A percentile compares a stretch with the other conserved stretches of the same genome.
Evolutionary conservation across 2,329 filamentous ascomycete genomes (phyloP).

Genomic region (Ceratocystis albifundus): DNA sequence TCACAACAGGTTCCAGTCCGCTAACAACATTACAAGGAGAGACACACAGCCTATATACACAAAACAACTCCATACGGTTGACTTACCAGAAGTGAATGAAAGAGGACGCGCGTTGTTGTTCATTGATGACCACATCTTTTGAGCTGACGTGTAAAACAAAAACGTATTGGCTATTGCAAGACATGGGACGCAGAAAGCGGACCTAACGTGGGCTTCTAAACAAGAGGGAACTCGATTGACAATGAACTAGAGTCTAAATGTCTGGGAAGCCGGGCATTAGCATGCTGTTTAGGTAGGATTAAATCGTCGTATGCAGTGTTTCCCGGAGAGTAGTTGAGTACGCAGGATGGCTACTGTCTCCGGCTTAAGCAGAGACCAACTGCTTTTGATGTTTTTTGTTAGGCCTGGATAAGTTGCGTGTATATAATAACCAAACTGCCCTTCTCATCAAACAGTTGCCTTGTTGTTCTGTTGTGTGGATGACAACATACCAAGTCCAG

Average conservation of each 20-base stretch:
- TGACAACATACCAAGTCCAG: neutral
- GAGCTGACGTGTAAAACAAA: neutral
- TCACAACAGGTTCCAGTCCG: neutral
- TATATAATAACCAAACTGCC: neutral
- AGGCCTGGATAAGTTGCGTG: neutral
- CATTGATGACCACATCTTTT: neutral
- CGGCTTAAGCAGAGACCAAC: neutral
- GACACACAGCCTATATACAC: neutral
- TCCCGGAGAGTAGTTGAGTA: neutral
- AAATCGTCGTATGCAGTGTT: neutral
- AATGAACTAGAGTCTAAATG: neutral
- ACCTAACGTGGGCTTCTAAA: neutral
- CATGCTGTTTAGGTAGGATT: neutral
- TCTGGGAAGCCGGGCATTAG: neutral
- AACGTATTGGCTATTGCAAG: neutral
- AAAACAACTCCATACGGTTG: neutral
- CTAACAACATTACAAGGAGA: neutral
- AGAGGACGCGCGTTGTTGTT: constrained; percentile 8
- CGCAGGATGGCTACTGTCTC: neutral
- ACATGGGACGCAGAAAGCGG: neutral
- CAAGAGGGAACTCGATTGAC: neutral
- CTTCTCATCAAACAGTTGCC: neutral
- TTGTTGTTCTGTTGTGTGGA: neutral
- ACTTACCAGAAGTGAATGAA: neutral
- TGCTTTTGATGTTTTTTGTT: neutral